These are phyloP conservation scores for Nelumbo lutea DNA, from an alignment of 164 flowering plant genomes.

Conservation along the genomic window DNA sequence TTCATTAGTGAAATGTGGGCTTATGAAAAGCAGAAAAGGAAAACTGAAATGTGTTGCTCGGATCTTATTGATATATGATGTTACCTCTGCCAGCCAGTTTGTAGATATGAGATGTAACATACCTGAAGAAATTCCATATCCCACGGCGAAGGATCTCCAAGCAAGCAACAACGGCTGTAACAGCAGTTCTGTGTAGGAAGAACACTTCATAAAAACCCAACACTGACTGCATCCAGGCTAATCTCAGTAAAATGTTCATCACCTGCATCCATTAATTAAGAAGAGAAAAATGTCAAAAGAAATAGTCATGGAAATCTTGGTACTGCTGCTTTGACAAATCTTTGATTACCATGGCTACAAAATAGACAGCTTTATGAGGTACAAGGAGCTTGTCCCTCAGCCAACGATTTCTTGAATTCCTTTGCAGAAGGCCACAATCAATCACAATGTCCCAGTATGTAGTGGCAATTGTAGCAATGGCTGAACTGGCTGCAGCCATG, in stretches of 20 bases:
- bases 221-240: conserved; percentile 51
- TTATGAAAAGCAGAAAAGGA: too few relatives aligned
- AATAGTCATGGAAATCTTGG: background rate
- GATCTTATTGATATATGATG: too few relatives aligned
- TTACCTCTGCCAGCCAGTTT: background rate
- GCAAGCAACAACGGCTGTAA: conserved; percentile 33
- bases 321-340: background rate
- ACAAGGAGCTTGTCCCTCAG: conserved; percentile 51
- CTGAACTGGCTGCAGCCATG: conserved; percentile 29
- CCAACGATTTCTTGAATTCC: conserved; percentile 34
- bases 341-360: conserved; percentile 1
- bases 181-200: conserved; percentile 34
- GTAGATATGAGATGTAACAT: background rate
- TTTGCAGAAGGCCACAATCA: conserved; percentile 53
- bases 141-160: conserved; percentile 51
- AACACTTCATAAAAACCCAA: conserved; percentile 26
- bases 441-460: conserved; percentile 52
- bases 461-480: conserved; percentile 24
- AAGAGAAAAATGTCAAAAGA: conserved; percentile 1
- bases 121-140: conserved; percentile 7
- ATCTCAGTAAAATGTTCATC: conserved; percentile 35
- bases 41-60: background rate
- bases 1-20: background rate
- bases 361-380: conserved; percentile 33
- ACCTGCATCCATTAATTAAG: conserved; percentile 18